phyloP scores from a whole-genome alignment of 257 asterid genomes.

The Eustoma russellianum region DNA sequence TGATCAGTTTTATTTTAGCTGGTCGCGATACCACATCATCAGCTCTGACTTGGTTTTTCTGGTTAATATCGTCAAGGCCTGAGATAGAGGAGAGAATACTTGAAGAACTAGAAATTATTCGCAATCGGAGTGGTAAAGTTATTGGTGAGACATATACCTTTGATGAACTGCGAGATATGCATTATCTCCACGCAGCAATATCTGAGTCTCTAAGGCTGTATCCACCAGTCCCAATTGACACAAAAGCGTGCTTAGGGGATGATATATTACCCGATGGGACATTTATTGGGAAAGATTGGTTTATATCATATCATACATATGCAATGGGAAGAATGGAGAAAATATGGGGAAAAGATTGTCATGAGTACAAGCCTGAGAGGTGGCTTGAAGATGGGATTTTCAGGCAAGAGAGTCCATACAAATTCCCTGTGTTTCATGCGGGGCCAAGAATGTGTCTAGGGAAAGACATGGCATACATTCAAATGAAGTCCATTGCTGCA shows the following conservation, averaged over 20 bases:
- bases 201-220: conserved; percentile 81
- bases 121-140: conserved; percentile 14
- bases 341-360: conserved; percentile 75
- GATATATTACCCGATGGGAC: conserved; percentile 87
- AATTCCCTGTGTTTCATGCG: conserved; percentile 71
- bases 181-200: conserved; percentile 76
- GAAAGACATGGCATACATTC: conserved; percentile 88
- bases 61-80: conserved; percentile 54
- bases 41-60: conserved; percentile 80
- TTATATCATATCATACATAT: conserved; percentile 43
- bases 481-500: conserved; percentile 86
- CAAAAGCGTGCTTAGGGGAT: conserved; percentile 40
- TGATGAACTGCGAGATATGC: conserved; percentile 73
- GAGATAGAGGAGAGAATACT: conserved; percentile 39
- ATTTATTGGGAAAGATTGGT: conserved; percentile 52
- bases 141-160: conserved; percentile 34
- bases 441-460: conserved; percentile 91
- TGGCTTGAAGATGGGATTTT: conserved; percentile 76
- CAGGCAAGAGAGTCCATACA: conserved; percentile 49
- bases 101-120: conserved; percentile 31
- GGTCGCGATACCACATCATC: conserved; percentile 91
- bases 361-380: conserved; percentile 74
- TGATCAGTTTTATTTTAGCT: conserved; percentile 77
- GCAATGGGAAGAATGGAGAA: conserved; percentile 90
- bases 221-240: conserved; percentile 80